Evolutionary conservation across 495 filamentous ascomycete genomes (phyloP).

Genomic region (Penicillium desertorum): DNA sequence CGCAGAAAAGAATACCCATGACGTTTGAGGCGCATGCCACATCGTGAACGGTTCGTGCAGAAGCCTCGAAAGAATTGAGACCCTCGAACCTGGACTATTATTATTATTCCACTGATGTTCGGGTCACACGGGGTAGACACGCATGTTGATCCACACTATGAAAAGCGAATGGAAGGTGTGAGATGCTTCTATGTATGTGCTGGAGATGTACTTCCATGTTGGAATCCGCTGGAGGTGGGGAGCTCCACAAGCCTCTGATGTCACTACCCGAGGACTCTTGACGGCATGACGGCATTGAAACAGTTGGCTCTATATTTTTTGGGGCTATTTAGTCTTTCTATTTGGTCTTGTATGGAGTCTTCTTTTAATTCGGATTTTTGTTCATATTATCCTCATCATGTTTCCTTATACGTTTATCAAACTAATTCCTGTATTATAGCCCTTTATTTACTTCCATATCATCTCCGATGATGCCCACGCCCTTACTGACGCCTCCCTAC

Average conservation of each 20-base stretch:
- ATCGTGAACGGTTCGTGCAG: not conserved
- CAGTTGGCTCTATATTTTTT: not conserved
- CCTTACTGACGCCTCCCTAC: constrained; percentile 1
- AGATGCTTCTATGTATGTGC: not conserved
- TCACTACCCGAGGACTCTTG: not conserved
- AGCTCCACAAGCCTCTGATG: constrained; percentile 12
- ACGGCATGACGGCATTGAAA: not conserved
- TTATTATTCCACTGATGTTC: not conserved
- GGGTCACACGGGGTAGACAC: not conserved
- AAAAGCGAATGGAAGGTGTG: not conserved
- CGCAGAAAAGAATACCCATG: not conserved
- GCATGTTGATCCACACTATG: not conserved
- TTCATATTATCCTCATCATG: no score
- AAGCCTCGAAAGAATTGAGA: not conserved
- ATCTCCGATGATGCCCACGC: not conserved
- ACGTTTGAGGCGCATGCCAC: not conserved
- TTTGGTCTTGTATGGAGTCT: no score
- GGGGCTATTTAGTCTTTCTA: no score
- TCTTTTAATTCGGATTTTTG: no score
- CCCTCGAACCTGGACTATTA: not conserved
- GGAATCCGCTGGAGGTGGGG: not conserved
- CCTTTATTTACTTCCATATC: not conserved
- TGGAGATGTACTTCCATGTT: not conserved
- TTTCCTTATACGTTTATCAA: no score
- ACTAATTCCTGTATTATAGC: constrained; percentile 1